Evolutionary conservation across 2,329 filamentous ascomycete species (phyloP).

Genomic region (Cladophialophora carrionii): DNA sequence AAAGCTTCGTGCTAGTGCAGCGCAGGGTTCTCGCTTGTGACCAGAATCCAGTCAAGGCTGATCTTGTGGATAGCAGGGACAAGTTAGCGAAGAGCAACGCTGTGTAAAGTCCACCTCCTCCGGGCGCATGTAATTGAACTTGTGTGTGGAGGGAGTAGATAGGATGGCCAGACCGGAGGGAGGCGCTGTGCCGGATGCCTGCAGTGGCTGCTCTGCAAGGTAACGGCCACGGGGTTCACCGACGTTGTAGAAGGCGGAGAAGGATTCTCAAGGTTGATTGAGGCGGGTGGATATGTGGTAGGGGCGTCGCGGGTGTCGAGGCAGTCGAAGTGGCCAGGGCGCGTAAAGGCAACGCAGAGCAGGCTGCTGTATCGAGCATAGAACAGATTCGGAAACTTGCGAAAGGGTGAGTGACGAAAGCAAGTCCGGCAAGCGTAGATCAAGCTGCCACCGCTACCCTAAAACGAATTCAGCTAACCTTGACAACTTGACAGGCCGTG

Average conservation of each 20-base stretch:
- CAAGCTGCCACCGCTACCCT: conserved; percentile 28
- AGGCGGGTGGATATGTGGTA: conserved; percentile 11
- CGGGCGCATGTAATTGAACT: conserved; percentile 16
- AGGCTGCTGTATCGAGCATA: conserved; percentile 8
- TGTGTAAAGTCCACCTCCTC: conserved; percentile 4
- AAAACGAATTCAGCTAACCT: conserved; percentile 12
- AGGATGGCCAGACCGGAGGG: conserved; percentile 3
- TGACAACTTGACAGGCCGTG: conserved; percentile 3
- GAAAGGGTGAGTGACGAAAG: conserved; percentile 17
- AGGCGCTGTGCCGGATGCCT: conserved; percentile 26
- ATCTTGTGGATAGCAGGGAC: conserved; percentile 14
- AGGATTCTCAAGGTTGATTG: conserved; percentile 15
- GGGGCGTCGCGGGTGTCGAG: conserved; percentile 11
- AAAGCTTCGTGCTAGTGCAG: conserved; percentile 10
- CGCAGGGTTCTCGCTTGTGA: conserved; percentile 26
- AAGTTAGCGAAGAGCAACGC: conserved; percentile 5
- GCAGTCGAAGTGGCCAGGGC: conserved; percentile 7
- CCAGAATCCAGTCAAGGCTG: conserved; percentile 23
- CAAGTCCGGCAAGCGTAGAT: conserved; percentile 24
- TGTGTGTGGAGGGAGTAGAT: conserved; percentile 22
- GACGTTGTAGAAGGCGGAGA: conserved; percentile 16
- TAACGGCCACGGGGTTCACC: conserved; percentile 25
- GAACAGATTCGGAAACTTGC: conserved; percentile 4
- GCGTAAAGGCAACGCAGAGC: conserved; percentile 8
- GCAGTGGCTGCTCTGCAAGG: conserved; percentile 25